Percentiles rank a stretch among this genome's conserved stretches.
Evolutionary conservation across 805 yeast genomes (phyloP).

Genomic region (Spathaspora gorwiae): DNA sequence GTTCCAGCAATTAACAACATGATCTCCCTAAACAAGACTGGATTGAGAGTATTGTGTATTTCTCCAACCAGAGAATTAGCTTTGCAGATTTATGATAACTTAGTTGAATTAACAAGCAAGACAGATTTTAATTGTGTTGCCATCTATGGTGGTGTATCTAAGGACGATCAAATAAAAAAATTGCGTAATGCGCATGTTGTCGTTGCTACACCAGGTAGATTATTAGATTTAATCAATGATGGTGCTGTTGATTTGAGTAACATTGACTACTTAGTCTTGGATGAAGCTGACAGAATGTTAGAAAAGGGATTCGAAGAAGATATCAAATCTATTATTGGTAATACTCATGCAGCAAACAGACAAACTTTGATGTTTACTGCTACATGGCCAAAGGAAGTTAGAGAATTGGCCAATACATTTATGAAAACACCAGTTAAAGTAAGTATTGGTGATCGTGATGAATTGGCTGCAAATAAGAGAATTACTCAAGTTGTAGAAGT

Average conservation of each 20-base stretch:
- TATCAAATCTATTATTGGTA: conserved; percentile 74
- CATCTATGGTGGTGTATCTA: conserved; percentile 96
- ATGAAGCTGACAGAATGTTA: conserved; percentile 98
- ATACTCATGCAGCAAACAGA: conserved; percentile 48
- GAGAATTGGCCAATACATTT: conserved; percentile 82
- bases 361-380: conserved; percentile 99
- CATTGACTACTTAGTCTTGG: conserved; percentile 79
- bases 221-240: conserved; percentile 85
- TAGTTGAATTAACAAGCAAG: conserved; percentile 58
- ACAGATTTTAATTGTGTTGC: conserved; percentile 71
- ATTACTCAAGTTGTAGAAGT: conserved; percentile 94
- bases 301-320: conserved; percentile 98
- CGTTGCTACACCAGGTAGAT: conserved; percentile 98
- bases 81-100: conserved; percentile 83
- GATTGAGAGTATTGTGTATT: conserved; percentile 73
- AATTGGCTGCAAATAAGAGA: conserved; percentile 88
- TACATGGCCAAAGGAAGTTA: conserved; percentile 99
- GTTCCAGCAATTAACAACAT: conserved; percentile 89
- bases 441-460: conserved; percentile 91
- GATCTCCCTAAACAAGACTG: conserved; percentile 40
- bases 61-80: conserved; percentile 99
- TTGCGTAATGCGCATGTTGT: conserved; percentile 69
- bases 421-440: conserved; percentile 86
- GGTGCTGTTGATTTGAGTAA: conserved; percentile 67
- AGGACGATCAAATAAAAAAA: conserved; percentile 79